Evolutionary conservation across 495 filamentous ascomycete genomes (phyloP), one percentile per base, ranked within the genome.

Genomic region (Penicillium desertorum): DNA sequence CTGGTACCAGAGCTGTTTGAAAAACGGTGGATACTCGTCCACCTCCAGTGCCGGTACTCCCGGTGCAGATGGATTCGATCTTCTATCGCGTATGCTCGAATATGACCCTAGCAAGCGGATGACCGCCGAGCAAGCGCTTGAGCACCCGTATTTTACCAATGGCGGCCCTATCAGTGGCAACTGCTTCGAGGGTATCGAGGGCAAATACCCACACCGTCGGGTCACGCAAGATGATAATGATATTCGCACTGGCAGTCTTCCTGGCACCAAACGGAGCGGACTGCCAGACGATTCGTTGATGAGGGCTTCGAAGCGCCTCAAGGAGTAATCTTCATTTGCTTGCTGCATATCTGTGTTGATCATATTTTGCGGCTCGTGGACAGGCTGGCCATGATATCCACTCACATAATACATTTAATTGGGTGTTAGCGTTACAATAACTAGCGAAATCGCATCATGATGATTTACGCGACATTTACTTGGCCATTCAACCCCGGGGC

Each of bases 181-280:
- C 70, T 97, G 94, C 68, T 99, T 99, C 63, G 91, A 96, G 64
- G 91, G 91, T 0, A 79, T 90, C 47, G 88, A 88, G 65, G 83
- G 81, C 56, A 88, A 94, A 66, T 99, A 99, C 73, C 94, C 95
- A 2, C 84, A 88, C 65, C 85, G 94, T 2, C 83, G 91, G 42
- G 92, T 99, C 6, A 95, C 86, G 51, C 87, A 93, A 64, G 94
- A 98, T 62, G 91, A 96, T 65, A 95, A 95, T 66, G 94, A 97
- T 72, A 96, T 97, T 51, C 80, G 89, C 4, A 89, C 87, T 0
- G 83, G 84, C n/a, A 92, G 90, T 69, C 69, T 96, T 34, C 90
- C 94, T 7, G 94, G 94, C 2, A 96, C 93, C 2, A 98, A 98
- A 74, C 80, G 92, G 45, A 92, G 88, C 58, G 94, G 90, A 2